Base-by-base conservation (phyloP, 352 stramenopile species). In the Phytophthora sansomeana region DNA sequence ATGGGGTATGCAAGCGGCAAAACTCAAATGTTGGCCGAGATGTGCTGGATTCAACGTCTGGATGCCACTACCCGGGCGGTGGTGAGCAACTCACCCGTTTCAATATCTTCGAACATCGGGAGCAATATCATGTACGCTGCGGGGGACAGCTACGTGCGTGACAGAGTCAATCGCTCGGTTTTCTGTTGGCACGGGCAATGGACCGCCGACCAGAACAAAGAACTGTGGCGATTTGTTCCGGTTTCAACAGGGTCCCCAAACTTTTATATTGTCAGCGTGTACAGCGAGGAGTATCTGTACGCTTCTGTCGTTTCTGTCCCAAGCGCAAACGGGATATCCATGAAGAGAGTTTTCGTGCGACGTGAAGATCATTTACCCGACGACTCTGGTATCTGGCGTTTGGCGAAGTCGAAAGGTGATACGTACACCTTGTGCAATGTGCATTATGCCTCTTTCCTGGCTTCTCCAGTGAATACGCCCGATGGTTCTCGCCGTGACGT, bases 221-320 rank as follows among this genome's bases (percentile, higher is more conserved):
- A 69, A 10, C 4, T 69, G 17, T 69, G 61, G 53, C 17, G 44
- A 21, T 32, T 69, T 38, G n/a, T 69, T 55, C 36, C 52, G 39
- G 47, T 32, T 9, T 14, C 14, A 44, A 46, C 36, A 17, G 43
- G 46, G 7, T 52, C 28, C n/a, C 43, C 28, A 13, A 24, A 58
- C 10, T 58, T 64, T 21, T 69, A 58, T 32, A 21, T 64, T 24
- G 30, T 64, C 28, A 69, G 10, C 16, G 39, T 47, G 14, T 54
- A 35, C 26, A 17, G 28, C 3, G 44, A 54, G 13, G 44, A 28
- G 14, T 54, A 58, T 58, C 44, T 69, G 0, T 53, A 38, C n/a
- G 36, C 36, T 1, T 64, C 52, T 6, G 8, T 19, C 8, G 11
- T 42, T 9, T 3, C 8, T 44, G 10, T 44, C 8, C 28, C 5